Percentiles rank a stretch among this genome's conserved stretches.
These are phyloP conservation scores for Raphanus sativus DNA, from an alignment of 345 rosid species.

Conservation along the genomic window DNA sequence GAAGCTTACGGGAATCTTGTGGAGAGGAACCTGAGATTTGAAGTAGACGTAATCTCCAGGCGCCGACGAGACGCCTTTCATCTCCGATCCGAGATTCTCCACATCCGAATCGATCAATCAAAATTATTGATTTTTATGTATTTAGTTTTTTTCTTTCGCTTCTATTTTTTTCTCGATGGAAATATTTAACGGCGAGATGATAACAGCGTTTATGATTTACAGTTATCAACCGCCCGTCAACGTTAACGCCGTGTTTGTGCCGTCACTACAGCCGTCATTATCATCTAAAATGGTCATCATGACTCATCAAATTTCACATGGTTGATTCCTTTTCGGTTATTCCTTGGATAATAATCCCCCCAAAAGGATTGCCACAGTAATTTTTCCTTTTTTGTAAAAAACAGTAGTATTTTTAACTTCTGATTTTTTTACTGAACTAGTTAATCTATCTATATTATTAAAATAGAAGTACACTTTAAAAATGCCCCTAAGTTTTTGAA, in stretches of 20 bases:
- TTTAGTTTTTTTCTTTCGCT: background rate
- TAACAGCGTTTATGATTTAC: slow-evolving; percentile 34
- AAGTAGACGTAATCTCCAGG: slow-evolving; percentile 97
- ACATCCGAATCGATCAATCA: slow-evolving; percentile 35
- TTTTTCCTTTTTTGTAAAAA: no score
- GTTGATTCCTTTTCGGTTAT: background rate
- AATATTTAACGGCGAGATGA: slow-evolving; percentile 42
- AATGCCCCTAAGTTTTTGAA: no score
- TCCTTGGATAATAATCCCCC: background rate
- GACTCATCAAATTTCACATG: slow-evolving; percentile 15
- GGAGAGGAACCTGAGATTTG: slow-evolving; percentile 99
- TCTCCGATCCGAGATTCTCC: slow-evolving; percentile 45
- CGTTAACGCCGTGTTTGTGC: slow-evolving; percentile 38
- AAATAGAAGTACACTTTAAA: no score
- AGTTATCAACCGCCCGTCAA: slow-evolving; percentile 44
- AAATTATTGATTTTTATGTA: background rate
- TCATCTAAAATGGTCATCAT: slow-evolving; percentile 6
- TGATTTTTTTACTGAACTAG: background rate
- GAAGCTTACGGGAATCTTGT: slow-evolving; percentile 87
- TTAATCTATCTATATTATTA: no score
- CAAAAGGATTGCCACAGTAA: background rate
- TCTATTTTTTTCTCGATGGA: slow-evolving; percentile 14
- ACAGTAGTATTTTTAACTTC: background rate
- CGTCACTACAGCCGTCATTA: slow-evolving; percentile 9
- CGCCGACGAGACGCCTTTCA: slow-evolving; percentile 99